These are phyloP conservation scores for Hypomyces perniciosus DNA, from an alignment of 2,329 filamentous ascomycete species.

Conservation along the genomic window DNA sequence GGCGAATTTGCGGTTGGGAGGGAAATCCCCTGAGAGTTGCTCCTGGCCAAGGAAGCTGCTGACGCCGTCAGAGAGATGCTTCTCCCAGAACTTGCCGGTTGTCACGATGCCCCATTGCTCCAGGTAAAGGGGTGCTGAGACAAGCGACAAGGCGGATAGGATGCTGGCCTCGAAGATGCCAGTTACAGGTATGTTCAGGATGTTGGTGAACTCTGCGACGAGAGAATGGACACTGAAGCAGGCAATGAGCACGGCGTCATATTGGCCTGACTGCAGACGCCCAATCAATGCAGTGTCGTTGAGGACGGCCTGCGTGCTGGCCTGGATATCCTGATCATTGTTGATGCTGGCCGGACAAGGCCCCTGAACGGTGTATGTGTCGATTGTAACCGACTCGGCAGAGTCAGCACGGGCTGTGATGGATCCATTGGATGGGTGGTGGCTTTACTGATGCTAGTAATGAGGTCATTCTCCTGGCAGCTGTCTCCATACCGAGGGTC, in stretches of 20 bases:
- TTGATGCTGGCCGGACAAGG: conserved; percentile 70
- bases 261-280: conserved; percentile 33
- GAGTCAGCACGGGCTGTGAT: neutral
- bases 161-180: conserved; percentile 89
- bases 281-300: conserved; percentile 40
- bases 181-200: conserved; percentile 24
- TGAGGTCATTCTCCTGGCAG: conserved; percentile 12
- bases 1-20: conserved; percentile 52
- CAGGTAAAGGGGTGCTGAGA: conserved; percentile 17
- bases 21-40: neutral
- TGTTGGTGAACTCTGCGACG: conserved; percentile 50
- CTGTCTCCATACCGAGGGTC: conserved; percentile 56
- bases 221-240: conserved; percentile 85
- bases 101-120: conserved; percentile 79
- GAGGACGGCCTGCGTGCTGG: conserved; percentile 58
- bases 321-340: conserved; percentile 59
- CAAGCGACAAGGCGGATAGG: conserved; percentile 52
- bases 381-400: conserved; percentile 42
- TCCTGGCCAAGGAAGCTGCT: conserved; percentile 52
- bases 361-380: conserved; percentile 60
- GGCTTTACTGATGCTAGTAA: conserved; percentile 20
- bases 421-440: conserved; percentile 38
- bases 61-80: conserved; percentile 62
- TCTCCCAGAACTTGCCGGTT: conserved; percentile 79
- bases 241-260: conserved; percentile 77